A percentile compares a stretch with the other conserved stretches of the same genome.
Conservation (phyloP, 768 basidiomycete genomes). For the Chalciporus pseudorubinellus region DNA sequence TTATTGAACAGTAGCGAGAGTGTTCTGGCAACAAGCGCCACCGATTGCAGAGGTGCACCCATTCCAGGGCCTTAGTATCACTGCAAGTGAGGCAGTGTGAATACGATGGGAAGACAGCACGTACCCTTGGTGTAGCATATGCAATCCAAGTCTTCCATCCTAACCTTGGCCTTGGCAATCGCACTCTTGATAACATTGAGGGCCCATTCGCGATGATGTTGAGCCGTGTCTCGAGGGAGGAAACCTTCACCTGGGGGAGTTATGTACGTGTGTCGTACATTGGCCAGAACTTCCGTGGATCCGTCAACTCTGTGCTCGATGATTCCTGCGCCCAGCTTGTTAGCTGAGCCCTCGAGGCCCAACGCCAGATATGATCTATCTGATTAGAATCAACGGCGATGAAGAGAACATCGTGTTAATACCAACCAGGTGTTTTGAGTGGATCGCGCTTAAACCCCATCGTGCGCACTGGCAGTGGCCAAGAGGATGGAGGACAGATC, state of each 20-base stretch:
- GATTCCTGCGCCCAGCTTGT: conserved; percentile 94
- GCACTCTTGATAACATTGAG: conserved; percentile 78
- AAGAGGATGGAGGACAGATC: background rate
- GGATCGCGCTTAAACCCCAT: conserved; percentile 16
- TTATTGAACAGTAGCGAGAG: conserved; percentile 85
- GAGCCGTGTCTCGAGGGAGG: conserved; percentile 90
- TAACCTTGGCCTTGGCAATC: conserved; percentile 61
- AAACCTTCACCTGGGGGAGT: conserved; percentile 99
- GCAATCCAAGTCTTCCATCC: conserved; percentile 81
- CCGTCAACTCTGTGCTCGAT: conserved; percentile 80
- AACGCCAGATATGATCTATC: conserved; percentile 79
- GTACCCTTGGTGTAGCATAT: conserved; percentile 97
- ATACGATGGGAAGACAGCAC: conserved; percentile 5
- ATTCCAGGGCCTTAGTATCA: conserved; percentile 85
- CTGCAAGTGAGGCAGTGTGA: background rate
- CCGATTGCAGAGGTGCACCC: conserved; percentile 95
- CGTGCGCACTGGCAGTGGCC: conserved; percentile 17
- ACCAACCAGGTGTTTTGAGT: conserved; percentile 36
- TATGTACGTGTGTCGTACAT: conserved; percentile 97
- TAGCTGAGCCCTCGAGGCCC: conserved; percentile 96
- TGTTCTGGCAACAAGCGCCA: conserved; percentile 90
- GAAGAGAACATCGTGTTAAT: conserved; percentile 11
- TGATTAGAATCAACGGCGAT: conserved; percentile 30
- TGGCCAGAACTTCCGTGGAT: conserved; percentile 76
- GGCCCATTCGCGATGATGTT: conserved; percentile 94